Conservation (phyloP, 164 flowering plant species). For the Dillenia turbinata region DNA sequence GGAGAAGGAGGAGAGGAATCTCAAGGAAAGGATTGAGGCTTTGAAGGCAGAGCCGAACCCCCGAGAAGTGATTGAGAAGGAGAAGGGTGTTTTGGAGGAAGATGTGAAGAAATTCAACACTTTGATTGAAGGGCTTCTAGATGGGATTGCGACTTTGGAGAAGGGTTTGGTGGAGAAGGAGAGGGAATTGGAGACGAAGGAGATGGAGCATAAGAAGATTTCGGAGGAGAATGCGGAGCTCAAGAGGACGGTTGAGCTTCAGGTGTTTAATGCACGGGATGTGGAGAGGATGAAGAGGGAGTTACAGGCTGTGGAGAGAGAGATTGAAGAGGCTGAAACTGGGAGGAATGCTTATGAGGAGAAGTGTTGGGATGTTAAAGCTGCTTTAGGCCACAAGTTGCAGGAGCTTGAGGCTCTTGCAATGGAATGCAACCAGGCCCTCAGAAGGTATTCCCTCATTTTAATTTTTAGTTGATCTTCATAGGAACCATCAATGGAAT, state of each 20-base stretch:
- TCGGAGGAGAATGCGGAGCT: slow-evolving; percentile 81
- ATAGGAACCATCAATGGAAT: too few species aligned
- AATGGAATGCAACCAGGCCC: slow-evolving; percentile 75
- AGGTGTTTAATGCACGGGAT: slow-evolving; percentile 71
- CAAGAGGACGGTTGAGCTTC: slow-evolving; percentile 58
- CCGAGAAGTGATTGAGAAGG: slow-evolving; percentile 55
- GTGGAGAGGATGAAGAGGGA: slow-evolving; percentile 95
- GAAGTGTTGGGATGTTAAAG: slow-evolving; percentile 77
- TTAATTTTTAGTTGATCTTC: neutral
- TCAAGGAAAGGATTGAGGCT: slow-evolving; percentile 37
- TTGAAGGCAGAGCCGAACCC: slow-evolving; percentile 45
- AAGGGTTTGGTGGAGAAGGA: slow-evolving; percentile 59
- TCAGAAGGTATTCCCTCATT: slow-evolving; percentile 32
- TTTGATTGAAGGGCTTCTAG: slow-evolving; percentile 35
- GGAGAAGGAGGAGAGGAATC: slow-evolving; percentile 29
- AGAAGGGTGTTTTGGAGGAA: slow-evolving; percentile 46
- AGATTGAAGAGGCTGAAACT: slow-evolving; percentile 63
- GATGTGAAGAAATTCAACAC: slow-evolving; percentile 65
- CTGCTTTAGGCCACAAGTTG: slow-evolving; percentile 34
- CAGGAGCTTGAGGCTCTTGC: slow-evolving; percentile 73
- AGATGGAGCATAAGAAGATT: slow-evolving; percentile 45
- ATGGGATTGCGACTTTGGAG: slow-evolving; percentile 29
- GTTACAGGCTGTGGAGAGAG: slow-evolving; percentile 80
- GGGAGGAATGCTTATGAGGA: slow-evolving; percentile 79
- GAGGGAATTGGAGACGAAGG: slow-evolving; percentile 53